phyloP scores from a whole-genome alignment of 257 asterid genomes.

The Solanum sejunctum region DNA sequence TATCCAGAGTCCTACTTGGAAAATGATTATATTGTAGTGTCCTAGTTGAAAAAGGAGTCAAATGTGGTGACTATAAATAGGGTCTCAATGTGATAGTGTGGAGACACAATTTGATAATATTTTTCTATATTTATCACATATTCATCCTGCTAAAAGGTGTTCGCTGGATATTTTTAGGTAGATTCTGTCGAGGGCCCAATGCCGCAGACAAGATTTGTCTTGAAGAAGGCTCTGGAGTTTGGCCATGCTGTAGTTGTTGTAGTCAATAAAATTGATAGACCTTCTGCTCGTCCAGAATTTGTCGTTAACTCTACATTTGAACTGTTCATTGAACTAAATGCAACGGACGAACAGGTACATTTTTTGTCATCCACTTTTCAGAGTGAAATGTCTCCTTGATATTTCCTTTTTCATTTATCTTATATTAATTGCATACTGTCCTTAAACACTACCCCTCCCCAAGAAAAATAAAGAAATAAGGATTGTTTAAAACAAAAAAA shows the following conservation, averaged over 20 bases:
- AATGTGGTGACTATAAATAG: too few species aligned
- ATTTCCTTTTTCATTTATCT: background rate
- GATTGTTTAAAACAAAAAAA: background rate
- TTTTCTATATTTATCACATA: too few species aligned
- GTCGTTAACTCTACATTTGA: conserved; percentile 94
- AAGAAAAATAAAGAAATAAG: background rate
- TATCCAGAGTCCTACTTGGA: too few species aligned
- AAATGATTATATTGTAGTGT: too few species aligned
- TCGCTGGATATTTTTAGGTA: conserved; percentile 41
- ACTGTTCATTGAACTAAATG: conserved; percentile 87
- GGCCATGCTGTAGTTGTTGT: conserved; percentile 96
- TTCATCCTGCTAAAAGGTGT: conserved; percentile 7
- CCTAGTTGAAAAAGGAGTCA: too few species aligned
- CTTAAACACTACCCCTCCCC: background rate
- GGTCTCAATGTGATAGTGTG: too few species aligned
- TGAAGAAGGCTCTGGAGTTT: conserved; percentile 98
- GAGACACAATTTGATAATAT: too few species aligned
- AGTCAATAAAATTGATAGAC: conserved; percentile 91
- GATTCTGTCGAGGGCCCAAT: conserved; percentile 99
- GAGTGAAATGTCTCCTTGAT: background rate
- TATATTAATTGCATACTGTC: background rate
- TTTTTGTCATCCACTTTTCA: background rate
- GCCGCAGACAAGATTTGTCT: conserved; percentile 98
- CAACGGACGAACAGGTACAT: conserved; percentile 91
- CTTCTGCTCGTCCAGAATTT: conserved; percentile 93